Percentiles rank a stretch among this genome's conserved stretches.
Conservation (phyloP, 495 filamentous ascomycete genomes). For the Daldinia grandis region DNA sequence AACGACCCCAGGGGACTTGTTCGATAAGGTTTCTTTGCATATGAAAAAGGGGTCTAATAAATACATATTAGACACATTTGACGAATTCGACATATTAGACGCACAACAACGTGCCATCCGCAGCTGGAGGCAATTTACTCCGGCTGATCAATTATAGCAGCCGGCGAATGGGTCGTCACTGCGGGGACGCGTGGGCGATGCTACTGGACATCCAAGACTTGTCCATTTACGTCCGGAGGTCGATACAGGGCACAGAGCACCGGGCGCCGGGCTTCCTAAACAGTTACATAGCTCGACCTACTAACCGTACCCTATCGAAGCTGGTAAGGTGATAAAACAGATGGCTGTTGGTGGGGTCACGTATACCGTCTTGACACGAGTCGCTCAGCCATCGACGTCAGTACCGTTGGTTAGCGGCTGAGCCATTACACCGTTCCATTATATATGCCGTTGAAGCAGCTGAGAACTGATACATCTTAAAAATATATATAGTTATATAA, state of each 20-base stretch:
- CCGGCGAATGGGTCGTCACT: slow-evolving; percentile 39
- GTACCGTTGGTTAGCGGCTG: slow-evolving; percentile 15
- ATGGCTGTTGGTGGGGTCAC: slow-evolving; percentile 4
- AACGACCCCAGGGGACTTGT: slow-evolving; percentile 25
- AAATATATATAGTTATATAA: too few relatives aligned
- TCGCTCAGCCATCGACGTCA: slow-evolving; percentile 30
- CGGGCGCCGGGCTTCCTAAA: slow-evolving; percentile 16
- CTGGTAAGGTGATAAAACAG: neutral
- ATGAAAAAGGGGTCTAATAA: slow-evolving; percentile 21
- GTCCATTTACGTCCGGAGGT: slow-evolving; percentile 17
- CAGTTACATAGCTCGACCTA: neutral
- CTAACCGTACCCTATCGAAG: neutral
- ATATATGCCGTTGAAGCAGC: slow-evolving; percentile 1
- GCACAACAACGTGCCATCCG: slow-evolving; percentile 36
- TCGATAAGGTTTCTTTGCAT: slow-evolving; percentile 41
- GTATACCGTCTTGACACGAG: slow-evolving; percentile 9
- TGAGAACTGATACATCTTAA: slow-evolving; percentile 23
- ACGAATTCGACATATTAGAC: slow-evolving; percentile 11
- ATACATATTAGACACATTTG: neutral
- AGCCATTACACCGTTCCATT: neutral
- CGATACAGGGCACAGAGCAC: slow-evolving; percentile 4
- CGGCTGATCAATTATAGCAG: slow-evolving; percentile 34
- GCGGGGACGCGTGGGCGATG: slow-evolving; percentile 35
- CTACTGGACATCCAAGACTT: slow-evolving; percentile 13
- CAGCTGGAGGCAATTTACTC: slow-evolving; percentile 33